Conservation (phyloP, 345 rosid species). For the Arabidopsis thaliana region TAIR10.1 NC_003074.8:10044001-10044500, state of each 20-base stretch:
- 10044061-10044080: conserved; percentile 88
- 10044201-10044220: conserved; percentile 68
- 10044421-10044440: conserved; percentile 22
- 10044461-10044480: conserved; percentile 68
- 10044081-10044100: conserved; percentile 84
- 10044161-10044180: conserved; percentile 57
- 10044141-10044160: neutral
- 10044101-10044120: neutral
- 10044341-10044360: neutral
- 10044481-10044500: conserved; percentile 53
- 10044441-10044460: conserved; percentile 26
- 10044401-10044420: conserved; percentile 35
- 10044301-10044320: conserved; percentile 47
- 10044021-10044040: conserved; percentile 80
- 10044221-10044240: conserved; percentile 81
- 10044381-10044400: conserved; percentile 27
- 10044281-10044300: conserved; percentile 41
- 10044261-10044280: conserved; percentile 61
- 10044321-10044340: conserved; percentile 47
- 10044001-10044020: conserved; percentile 60
- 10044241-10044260: conserved; percentile 93
- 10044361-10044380: neutral
- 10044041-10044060: conserved; percentile 70
- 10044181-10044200: conserved; percentile 84
- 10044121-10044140: conserved; percentile 24